Base-by-base conservation (phyloP, 2,329 filamentous ascomycete species). In the Aspergillus fumigatus region DNA sequence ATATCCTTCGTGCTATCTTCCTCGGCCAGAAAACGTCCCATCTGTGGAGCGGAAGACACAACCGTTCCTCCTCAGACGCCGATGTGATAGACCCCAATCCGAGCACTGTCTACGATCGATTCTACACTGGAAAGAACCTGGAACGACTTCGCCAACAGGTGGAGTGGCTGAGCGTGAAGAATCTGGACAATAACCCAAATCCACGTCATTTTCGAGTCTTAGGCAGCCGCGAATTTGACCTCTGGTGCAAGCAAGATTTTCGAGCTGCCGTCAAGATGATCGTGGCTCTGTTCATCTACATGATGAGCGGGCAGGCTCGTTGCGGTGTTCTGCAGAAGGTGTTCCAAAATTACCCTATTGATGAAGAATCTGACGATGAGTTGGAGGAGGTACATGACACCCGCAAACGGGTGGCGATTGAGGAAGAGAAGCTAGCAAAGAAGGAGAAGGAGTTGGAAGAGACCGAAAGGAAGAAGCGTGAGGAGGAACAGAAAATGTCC, bases 1-100 rank as follows among this genome's bases (percentile, higher is more conserved):
- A 70, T 41, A 43, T 71, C 23, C 53, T 70, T n/a, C 67, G 67
- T 6, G 65, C 59, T 1, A 61, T 63, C 17, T 70, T 70, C 51
- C 69, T 66, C 0, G 65, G 67, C 6, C 50, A 62, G 14, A 70
- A 70, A 50, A 63, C 62, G 1, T 70, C 67, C 7, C 59, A 38
- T 9, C 48, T 68, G 10, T 69, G 63, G 66, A 55, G 59, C 21
- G 27, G 27, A 40, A 27, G 49, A 40, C 32, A 51, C 11, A 51
- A 50, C 14, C 5, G 35, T 17, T 8, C 19, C 17, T 17, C 14
- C 29, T 25, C 49, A 40, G 29, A 11, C 14, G 62, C 58, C 45
- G 14, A 47, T 14, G 6, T 17, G 21, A 4, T 47, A 14, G 40
- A 8, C 23, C 4, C n/a, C 8, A 25, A 6, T 14, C 25, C 38